Conservation (phyloP, 2,329 filamentous ascomycete species). For the Claviceps sp. region DNA sequence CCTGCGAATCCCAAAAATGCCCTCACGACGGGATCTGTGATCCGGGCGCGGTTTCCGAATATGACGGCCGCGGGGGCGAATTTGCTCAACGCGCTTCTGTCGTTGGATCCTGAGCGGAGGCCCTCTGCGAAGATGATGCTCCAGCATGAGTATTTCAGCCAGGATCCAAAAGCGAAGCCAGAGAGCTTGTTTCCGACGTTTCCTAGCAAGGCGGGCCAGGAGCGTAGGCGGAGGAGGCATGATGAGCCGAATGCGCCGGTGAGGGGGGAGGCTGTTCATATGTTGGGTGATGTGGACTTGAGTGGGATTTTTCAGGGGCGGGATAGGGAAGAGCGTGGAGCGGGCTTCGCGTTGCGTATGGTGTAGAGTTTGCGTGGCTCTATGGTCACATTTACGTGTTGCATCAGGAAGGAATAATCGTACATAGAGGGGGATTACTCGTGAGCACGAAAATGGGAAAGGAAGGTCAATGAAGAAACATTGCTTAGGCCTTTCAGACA, state of each 20-base stretch:
- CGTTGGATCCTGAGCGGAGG: constrained; percentile 58
- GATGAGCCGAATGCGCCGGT: constrained; percentile 66
- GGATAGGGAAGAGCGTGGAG: constrained; percentile 50
- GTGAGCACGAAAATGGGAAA: too few relatives aligned
- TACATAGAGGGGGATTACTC: too few relatives aligned
- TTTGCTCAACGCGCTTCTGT: constrained; percentile 56
- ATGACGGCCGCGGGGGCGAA: constrained; percentile 61
- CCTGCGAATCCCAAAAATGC: constrained; percentile 25
- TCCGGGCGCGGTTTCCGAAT: constrained; percentile 69
- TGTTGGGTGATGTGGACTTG: constrained; percentile 46
- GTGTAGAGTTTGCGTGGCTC: constrained; percentile 16
- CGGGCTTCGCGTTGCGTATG: constrained; percentile 53
- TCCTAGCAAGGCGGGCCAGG: constrained; percentile 85
- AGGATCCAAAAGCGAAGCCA: constrained; percentile 81
- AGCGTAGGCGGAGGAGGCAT: constrained; percentile 55
- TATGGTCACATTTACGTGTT: neutral
- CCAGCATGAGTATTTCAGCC: constrained; percentile 69
- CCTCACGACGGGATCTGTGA: constrained; percentile 31
- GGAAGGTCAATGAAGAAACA: too few relatives aligned
- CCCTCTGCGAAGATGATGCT: constrained; percentile 64
- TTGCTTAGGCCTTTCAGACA: neutral
- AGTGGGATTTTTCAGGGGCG: constrained; percentile 57
- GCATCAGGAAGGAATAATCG: neutral
- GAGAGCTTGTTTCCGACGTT: constrained; percentile 94
- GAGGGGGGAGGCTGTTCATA: constrained; percentile 50